phyloP scores from a whole-genome alignment of 2,329 filamentous ascomycete species.

The Ophiostoma pallidulum region DNA sequence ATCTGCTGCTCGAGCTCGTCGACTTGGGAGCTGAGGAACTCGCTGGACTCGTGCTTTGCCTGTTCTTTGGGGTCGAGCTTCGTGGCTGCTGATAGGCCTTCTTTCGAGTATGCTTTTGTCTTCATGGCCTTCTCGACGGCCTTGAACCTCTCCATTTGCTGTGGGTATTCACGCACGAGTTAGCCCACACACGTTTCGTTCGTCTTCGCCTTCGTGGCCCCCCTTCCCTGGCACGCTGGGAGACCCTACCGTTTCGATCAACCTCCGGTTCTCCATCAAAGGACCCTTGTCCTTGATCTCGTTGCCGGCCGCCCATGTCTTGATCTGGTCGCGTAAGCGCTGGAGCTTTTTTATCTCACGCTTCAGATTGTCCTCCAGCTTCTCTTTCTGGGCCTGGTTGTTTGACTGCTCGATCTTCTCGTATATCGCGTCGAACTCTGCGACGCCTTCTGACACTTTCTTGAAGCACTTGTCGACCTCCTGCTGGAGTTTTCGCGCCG shows the following conservation, averaged over 20 bases:
- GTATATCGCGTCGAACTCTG: slow-evolving; percentile 88
- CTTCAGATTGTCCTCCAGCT: slow-evolving; percentile 95
- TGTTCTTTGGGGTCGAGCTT: slow-evolving; percentile 97
- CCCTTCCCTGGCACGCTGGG: neutral
- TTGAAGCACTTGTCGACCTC: slow-evolving; percentile 99
- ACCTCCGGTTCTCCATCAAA: slow-evolving; percentile 82
- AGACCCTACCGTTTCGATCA: slow-evolving; percentile 84
- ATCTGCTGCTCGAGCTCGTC: slow-evolving; percentile 92
- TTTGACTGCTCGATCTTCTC: slow-evolving; percentile 93
- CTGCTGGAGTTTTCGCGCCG: slow-evolving; percentile 90
- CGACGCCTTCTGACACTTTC: slow-evolving; percentile 87
- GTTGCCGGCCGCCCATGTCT: slow-evolving; percentile 96
- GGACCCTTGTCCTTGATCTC: slow-evolving; percentile 99
- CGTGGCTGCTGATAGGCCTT: slow-evolving; percentile 81
- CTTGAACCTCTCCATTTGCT: slow-evolving; percentile 99
- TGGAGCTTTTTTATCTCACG: slow-evolving; percentile 99
- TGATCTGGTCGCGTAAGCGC: slow-evolving; percentile 94
- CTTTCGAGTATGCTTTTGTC: slow-evolving; percentile 98
- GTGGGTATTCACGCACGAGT: neutral
- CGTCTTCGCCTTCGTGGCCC: neutral
- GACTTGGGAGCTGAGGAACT: slow-evolving; percentile 79
- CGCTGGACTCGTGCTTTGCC: slow-evolving; percentile 78
- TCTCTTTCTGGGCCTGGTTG: slow-evolving; percentile 94
- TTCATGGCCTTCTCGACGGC: slow-evolving; percentile 99
- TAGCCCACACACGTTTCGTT: neutral